A percentile compares a stretch with the other conserved stretches of the same genome.
Conservation (phyloP, 768 basidiomycete species). For the Pulveroboletus sp. region DNA sequence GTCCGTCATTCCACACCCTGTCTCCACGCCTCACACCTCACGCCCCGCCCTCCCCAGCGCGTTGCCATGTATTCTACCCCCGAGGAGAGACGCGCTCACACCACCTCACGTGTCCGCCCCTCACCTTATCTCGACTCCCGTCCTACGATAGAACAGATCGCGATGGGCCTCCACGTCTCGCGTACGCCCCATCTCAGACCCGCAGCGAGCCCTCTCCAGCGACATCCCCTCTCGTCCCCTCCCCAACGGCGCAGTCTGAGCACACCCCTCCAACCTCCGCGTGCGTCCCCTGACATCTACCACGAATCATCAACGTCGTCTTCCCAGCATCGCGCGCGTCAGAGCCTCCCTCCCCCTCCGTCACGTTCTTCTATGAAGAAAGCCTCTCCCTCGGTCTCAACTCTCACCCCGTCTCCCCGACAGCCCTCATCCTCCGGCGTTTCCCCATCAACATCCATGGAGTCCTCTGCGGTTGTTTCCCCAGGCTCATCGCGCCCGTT, state of each 20-base stretch:
- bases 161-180: conserved; percentile 76
- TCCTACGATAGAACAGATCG: conserved; percentile 72
- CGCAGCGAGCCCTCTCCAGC: conserved; percentile 17
- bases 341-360: conserved; percentile 51
- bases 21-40: conserved; percentile 5
- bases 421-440: conserved; percentile 11
- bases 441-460: conserved; percentile 33
- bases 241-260: conserved; percentile 18
- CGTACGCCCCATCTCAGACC: conserved; percentile 68
- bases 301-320: conserved; percentile 21
- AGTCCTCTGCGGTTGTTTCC: conserved; percentile 32
- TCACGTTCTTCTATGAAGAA: conserved; percentile 65
- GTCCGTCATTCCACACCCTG: conserved; percentile 15
- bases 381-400: conserved; percentile 27
- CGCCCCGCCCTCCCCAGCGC: conserved; percentile 16
- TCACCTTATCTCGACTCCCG: conserved; percentile 42
- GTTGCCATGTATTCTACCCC: conserved; percentile 41
- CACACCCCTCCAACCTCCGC: conserved; percentile 26
- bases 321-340: conserved; percentile 19
- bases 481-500: conserved; percentile 28
- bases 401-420: conserved; percentile 20
- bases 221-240: conserved; percentile 16
- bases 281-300: conserved; percentile 19
- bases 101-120: conserved; percentile 33
- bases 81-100: conserved; percentile 34